Percentiles rank a stretch among this genome's conserved stretches.
Evolutionary conservation across 179 eudicot species (phyloP).

Genomic region (Silene coronaria): DNA sequence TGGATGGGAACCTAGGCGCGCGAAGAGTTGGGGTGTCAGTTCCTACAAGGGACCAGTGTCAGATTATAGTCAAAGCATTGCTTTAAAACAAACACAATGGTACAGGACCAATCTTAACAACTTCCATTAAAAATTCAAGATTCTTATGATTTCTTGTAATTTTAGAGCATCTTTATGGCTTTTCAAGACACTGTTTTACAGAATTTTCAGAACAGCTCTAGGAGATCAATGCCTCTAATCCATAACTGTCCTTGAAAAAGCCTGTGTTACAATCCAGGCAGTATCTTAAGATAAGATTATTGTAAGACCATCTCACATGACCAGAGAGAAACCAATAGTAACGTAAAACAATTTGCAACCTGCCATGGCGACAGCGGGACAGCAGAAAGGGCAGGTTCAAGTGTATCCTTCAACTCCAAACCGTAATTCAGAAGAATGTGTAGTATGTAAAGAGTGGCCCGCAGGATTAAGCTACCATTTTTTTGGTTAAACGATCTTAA

Average conservation of each 20-base stretch:
- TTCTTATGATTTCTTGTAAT: neutral
- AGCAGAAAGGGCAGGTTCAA: conserved; percentile 71
- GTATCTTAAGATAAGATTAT: conserved; percentile 1
- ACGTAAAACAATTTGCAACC: conserved; percentile 36
- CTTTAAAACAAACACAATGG: conserved; percentile 6
- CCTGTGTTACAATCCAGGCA: conserved; percentile 8
- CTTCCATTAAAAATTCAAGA: conserved; percentile 1
- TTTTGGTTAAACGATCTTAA: conserved; percentile 41
- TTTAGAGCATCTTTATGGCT: neutral
- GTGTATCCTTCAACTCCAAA: conserved; percentile 73
- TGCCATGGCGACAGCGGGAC: conserved; percentile 98
- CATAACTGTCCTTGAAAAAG: neutral
- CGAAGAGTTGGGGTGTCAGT: conserved; percentile 83
- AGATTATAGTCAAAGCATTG: conserved; percentile 28
- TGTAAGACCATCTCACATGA: conserved; percentile 9
- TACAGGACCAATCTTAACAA: conserved; percentile 9
- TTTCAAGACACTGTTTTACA: conserved; percentile 2
- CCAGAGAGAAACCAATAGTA: neutral
- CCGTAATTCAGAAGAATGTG: conserved; percentile 92
- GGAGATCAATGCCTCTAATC: neutral
- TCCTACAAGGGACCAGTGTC: conserved; percentile 56
- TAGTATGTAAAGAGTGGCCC: conserved; percentile 77
- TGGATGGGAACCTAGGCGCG: conserved; percentile 94
- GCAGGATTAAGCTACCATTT: conserved; percentile 56
- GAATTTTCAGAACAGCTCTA: neutral